phyloP scores from a whole-genome alignment of 2,329 filamentous ascomycete genomes.

The Cercospora citrullina region DNA sequence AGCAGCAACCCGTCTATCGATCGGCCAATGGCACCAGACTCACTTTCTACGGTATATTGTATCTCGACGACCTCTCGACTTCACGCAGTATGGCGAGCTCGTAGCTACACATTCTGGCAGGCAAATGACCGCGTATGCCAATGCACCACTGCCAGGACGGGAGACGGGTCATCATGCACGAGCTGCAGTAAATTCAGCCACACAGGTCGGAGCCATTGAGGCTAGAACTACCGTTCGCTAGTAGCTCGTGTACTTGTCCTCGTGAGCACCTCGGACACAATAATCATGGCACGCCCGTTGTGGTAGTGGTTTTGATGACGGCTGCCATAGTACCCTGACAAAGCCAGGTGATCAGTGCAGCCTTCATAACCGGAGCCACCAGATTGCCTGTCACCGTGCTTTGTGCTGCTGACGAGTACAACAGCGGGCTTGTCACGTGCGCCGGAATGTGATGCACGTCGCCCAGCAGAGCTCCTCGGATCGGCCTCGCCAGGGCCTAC shows the following conservation, averaged over 20 bases:
- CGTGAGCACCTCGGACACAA: slow-evolving; percentile 7
- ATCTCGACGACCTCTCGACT: not conserved
- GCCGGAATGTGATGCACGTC: not conserved
- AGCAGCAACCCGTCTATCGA: not conserved
- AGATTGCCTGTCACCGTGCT: not conserved
- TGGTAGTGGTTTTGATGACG: not conserved
- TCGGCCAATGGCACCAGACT: not conserved
- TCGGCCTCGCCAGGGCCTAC: slow-evolving; percentile 4
- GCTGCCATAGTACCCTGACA: not conserved
- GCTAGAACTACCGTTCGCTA: slow-evolving; percentile 6
- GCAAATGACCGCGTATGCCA: slow-evolving; percentile 8
- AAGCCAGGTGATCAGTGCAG: not conserved
- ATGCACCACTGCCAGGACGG: slow-evolving; percentile 15
- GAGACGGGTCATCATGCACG: slow-evolving; percentile 10
- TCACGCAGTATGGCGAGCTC: not conserved
- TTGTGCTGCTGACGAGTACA: not conserved
- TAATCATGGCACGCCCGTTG: not conserved
- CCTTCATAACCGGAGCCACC: not conserved
- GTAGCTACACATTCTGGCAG: slow-evolving; percentile 12
- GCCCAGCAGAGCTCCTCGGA: slow-evolving; percentile 1
- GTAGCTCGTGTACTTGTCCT: not conserved
- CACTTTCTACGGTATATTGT: not conserved
- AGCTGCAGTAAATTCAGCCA: slow-evolving; percentile 17
- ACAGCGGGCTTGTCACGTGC: not conserved
- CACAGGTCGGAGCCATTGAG: slow-evolving; percentile 14